A percentile compares a stretch with the other conserved stretches of the same genome.
phyloP scores from a whole-genome alignment of 257 asterid species.

The Solanum corneliomulleri region DNA sequence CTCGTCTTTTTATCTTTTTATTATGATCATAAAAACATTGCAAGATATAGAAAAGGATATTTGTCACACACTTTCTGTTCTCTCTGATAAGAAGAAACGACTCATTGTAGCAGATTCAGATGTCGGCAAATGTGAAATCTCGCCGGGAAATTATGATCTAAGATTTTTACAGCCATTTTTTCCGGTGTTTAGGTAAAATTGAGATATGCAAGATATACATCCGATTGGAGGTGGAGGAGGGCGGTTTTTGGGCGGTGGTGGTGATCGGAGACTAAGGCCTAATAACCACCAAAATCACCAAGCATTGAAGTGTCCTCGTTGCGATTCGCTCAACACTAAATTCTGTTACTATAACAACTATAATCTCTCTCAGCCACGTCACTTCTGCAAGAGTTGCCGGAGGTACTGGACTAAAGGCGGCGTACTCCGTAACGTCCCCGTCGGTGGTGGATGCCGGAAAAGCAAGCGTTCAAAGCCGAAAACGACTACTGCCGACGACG shows the following conservation, averaged over 20 bases:
- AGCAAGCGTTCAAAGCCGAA: conserved; percentile 51
- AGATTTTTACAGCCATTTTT: not conserved
- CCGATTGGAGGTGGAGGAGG: conserved; percentile 24
- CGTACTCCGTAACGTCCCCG: conserved; percentile 85
- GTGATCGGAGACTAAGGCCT: conserved; percentile 50
- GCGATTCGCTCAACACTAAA: conserved; percentile 77
- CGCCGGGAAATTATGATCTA: not conserved
- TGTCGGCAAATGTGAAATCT: conserved; percentile 11
- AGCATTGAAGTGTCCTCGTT: conserved; percentile 77
- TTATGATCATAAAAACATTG: not conserved
- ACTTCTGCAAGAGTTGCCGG: conserved; percentile 85
- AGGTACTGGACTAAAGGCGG: conserved; percentile 98
- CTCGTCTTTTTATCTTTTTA: conserved; percentile 9
- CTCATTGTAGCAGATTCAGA: not conserved
- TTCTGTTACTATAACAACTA: conserved; percentile 87
- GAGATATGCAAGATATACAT: conserved; percentile 56
- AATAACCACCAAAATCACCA: conserved; percentile 31
- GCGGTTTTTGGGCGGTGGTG: conserved; percentile 28
- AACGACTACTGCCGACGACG: conserved; percentile 1
- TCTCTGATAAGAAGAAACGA: not conserved
- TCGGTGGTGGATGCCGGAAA: conserved; percentile 95
- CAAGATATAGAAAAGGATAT: conserved; percentile 33
- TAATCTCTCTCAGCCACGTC: conserved; percentile 87
- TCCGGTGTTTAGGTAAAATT: not conserved
- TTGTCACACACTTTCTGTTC: conserved; percentile 17